Percentiles rank a stretch among this genome's conserved stretches.
phyloP scores from a whole-genome alignment of 192 early-diverging fungal genomes.

The Dissophora ornata region DNA sequence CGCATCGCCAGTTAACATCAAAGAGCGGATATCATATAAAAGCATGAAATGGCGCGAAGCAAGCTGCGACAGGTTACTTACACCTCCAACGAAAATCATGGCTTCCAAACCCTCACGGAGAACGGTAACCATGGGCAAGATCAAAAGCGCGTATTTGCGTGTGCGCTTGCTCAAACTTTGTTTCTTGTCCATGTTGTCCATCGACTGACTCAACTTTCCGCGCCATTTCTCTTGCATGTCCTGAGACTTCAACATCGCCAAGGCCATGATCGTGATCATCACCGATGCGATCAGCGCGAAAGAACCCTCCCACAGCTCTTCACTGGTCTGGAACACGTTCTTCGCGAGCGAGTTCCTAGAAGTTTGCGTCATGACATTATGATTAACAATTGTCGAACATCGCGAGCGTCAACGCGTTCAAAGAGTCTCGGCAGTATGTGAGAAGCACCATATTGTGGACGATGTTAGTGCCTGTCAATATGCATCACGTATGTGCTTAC shows the following conservation, averaged over 20 bases:
- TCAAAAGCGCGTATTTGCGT: conserved; percentile 77
- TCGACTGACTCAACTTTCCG: conserved; percentile 63
- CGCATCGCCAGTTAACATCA: too few relatives aligned
- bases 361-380: too few relatives aligned
- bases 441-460: too few relatives aligned
- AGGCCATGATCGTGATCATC: conserved; percentile 83
- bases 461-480: not conserved
- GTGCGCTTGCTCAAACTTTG: conserved; percentile 35
- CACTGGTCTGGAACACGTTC: conserved; percentile 55
- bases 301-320: conserved; percentile 86
- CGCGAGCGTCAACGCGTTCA: too few relatives aligned
- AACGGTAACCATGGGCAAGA: conserved; percentile 88
- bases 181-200: conserved; percentile 58
- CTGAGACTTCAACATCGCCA: conserved; percentile 82
- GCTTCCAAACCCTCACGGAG: conserved; percentile 90
- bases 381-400: too few relatives aligned
- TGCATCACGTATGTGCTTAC: conserved; percentile 65
- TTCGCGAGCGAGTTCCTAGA: conserved; percentile 56
- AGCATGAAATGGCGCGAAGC: not conserved
- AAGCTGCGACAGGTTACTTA: conserved; percentile 53
- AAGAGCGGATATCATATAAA: not conserved
- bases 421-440: too few relatives aligned
- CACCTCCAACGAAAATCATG: conserved; percentile 91
- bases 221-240: conserved; percentile 85
- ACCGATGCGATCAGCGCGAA: conserved; percentile 82